A percentile compares a stretch with the other conserved stretches of the same genome.
Conservation (phyloP, 345 rosid genomes). For the Pistacia vera region DNA sequence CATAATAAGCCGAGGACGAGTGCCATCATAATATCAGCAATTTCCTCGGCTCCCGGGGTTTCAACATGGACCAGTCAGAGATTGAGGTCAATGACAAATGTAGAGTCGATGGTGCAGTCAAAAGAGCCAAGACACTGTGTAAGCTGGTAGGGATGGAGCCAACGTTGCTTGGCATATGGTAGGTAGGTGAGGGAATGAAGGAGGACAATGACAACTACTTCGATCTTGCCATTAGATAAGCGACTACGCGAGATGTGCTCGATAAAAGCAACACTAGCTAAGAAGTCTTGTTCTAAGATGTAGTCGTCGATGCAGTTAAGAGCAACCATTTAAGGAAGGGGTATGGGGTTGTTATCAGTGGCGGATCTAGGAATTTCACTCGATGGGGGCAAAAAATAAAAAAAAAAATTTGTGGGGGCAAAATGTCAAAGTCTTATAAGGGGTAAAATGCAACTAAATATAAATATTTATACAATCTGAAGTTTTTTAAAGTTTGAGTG, state of each 20-base stretch:
- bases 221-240: constrained; percentile 84
- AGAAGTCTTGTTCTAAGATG: constrained; percentile 54
- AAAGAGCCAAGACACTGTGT: constrained; percentile 92
- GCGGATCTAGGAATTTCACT: too few species aligned
- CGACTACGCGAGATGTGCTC: constrained; percentile 94
- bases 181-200: constrained; percentile 93
- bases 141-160: constrained; percentile 97
- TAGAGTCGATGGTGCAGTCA: constrained; percentile 89
- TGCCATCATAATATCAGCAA: constrained; percentile 98
- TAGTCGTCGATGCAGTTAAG: too few species aligned
- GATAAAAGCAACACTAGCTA: constrained; percentile 73
- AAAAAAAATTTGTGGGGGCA: too few species aligned
- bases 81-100: constrained; percentile 87
- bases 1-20: constrained; percentile 92
- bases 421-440: too few species aligned
- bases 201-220: constrained; percentile 85
- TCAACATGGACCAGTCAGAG: constrained; percentile 93
- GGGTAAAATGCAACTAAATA: too few species aligned
- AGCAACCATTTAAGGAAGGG: too few species aligned
- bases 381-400: too few species aligned
- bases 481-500: too few species aligned
- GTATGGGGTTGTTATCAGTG: too few species aligned
- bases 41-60: constrained; percentile 90
- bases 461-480: too few species aligned
- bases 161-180: constrained; percentile 97